These are phyloP conservation scores for Gracilariopsis chorda DNA, from an alignment of 23 red algal species.

Conservation along the genomic window DNA sequence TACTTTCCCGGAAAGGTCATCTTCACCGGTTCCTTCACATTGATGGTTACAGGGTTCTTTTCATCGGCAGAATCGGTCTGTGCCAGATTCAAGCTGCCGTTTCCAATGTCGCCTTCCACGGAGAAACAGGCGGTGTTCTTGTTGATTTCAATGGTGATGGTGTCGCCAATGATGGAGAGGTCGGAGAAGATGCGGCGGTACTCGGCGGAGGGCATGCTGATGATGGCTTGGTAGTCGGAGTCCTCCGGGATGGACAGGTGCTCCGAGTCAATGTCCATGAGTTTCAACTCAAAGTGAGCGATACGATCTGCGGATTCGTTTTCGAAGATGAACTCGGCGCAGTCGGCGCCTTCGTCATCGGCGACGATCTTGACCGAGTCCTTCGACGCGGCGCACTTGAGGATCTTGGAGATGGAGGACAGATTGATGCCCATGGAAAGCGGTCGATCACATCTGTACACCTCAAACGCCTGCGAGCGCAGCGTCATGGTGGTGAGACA, in stretches of 20 bases:
- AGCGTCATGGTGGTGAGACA: conserved; percentile 87
- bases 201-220: conserved; percentile 87
- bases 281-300: conserved; percentile 89
- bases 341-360: conserved; percentile 75
- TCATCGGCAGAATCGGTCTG: conserved; percentile 76
- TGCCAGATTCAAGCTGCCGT: conserved; percentile 66
- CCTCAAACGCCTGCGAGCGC: conserved; percentile 84
- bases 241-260: conserved; percentile 84
- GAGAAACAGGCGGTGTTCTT: conserved; percentile 88
- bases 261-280: conserved; percentile 99
- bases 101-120: conserved; percentile 84
- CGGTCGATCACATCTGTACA: conserved; percentile 79
- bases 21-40: conserved; percentile 90
- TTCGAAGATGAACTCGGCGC: conserved; percentile 92
- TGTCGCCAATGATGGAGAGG: conserved; percentile 84
- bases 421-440: conserved; percentile 93
- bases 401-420: conserved; percentile 79
- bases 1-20: conserved; percentile 88
- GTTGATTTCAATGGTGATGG: conserved; percentile 80
- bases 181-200: conserved; percentile 87
- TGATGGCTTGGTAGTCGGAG: conserved; percentile 71
- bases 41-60: conserved; percentile 83
- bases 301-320: conserved; percentile 76
- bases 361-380: conserved; percentile 90
- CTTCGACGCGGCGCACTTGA: conserved; percentile 86